Conservation (phyloP, 495 filamentous ascomycete genomes). For the Xylaria cubensis region DNA sequence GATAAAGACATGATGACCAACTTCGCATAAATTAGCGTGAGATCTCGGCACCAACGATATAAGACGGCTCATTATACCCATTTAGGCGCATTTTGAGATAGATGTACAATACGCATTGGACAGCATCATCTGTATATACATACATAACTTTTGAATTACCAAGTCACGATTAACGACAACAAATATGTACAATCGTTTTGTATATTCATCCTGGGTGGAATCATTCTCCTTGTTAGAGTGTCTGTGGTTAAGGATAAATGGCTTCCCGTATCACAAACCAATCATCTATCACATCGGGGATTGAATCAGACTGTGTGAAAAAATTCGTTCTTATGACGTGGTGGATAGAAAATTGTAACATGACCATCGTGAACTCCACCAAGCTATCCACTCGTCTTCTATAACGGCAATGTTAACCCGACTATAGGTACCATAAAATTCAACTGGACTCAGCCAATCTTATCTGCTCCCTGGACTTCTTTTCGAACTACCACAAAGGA, state of each 20-base stretch:
- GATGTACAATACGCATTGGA: conserved; percentile 18
- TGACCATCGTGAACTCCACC: background rate
- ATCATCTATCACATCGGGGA: background rate
- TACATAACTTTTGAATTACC: background rate
- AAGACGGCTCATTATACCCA: background rate
- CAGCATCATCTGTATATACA: conserved; percentile 2
- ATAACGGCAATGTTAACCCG: background rate
- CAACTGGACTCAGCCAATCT: background rate
- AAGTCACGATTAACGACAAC: conserved; percentile 16
- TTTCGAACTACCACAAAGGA: background rate
- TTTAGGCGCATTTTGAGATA: conserved; percentile 23
- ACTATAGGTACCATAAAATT: background rate
- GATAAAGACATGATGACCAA: conserved; percentile 36
- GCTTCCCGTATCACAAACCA: background rate
- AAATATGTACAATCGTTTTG: conserved; percentile 9
- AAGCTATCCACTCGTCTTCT: background rate
- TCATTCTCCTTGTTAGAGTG: background rate
- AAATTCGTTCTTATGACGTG: background rate
- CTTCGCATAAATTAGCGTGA: conserved; percentile 12
- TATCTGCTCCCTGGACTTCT: background rate
- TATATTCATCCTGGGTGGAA: background rate
- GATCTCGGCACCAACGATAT: background rate
- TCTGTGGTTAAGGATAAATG: background rate
- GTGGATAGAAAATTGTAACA: background rate
- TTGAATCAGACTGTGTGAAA: background rate